Evolutionary conservation across 805 yeast species (phyloP), one percentile per base, ranked within the genome.

Genomic region (Cyberlindnera suaveolens): DNA sequence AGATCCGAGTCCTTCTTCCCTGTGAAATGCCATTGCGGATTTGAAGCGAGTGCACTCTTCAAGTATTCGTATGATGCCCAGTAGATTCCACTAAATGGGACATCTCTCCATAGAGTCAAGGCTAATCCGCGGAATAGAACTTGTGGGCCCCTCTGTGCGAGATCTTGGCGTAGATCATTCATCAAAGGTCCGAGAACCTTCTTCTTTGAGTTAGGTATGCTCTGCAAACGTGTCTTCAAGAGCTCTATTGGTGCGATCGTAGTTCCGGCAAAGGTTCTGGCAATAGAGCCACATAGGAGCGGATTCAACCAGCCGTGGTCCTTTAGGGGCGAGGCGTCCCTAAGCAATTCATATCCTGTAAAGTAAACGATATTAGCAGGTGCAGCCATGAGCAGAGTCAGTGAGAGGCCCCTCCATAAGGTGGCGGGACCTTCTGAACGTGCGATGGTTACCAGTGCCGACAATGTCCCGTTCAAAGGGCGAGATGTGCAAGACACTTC

Each of bases 321-420:
- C 7, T 58, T 54, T 18, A 85, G 53, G 0, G 88, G 82, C 0
- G 91, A 80, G n/a, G 70, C 64, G 54, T 87, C 96, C 52, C 96
- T 67, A 38, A 91, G 67, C 47, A 82, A 77, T 54, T 93, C 99
- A 61, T 93, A 93, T 0, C 97, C 96, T 2, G 95, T 85, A 66
- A 88, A 93, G 62, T 93, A 93, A 6, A 93, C 90, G 47, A 93
- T 85, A 53, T 91, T 93, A 1, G 96, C 76, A 1, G 99, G 99
- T 1, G 90, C 73, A 0, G 96, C 87, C 95, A 93, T 93, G 13
- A 84, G 45, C 16, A 93, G 65, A 1, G 95, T 87, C 27, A 91
- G 61, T 0, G 91, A 77, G 8, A 93, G 71, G 0, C 99, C 99
- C 42, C 98, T 70, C 91, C 96, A 93, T 15, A 93, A 67, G 0